phyloP scores from a whole-genome alignment of 192 early-diverging fungal genomes.

The Umbelopsis ramanniana region DNA sequence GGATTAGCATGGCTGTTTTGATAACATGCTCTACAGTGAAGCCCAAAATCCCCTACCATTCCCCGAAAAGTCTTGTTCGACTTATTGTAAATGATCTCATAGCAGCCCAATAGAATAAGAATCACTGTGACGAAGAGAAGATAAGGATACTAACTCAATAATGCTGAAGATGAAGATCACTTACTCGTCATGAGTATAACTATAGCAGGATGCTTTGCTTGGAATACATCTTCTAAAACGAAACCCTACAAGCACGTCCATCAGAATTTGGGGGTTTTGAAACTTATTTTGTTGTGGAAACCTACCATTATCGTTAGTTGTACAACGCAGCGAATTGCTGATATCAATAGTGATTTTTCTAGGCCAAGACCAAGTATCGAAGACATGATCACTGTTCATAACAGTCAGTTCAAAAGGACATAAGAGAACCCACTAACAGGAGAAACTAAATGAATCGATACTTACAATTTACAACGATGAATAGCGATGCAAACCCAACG shows the following conservation, averaged over 20 bases:
- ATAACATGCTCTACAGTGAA: background rate
- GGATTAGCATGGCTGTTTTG: background rate
- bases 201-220: constrained; percentile 62
- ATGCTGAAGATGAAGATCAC: constrained; percentile 21
- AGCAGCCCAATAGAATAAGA: constrained; percentile 65
- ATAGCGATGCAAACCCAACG: constrained; percentile 30
- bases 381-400: constrained; percentile 26
- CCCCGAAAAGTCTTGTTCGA: constrained; percentile 71
- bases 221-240: constrained; percentile 74
- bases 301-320: constrained; percentile 79
- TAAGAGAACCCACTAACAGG: background rate
- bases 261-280: background rate
- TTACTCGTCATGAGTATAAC: constrained; percentile 66
- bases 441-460: background rate
- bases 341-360: constrained; percentile 65
- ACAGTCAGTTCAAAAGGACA: background rate
- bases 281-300: background rate
- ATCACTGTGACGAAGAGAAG: constrained; percentile 38
- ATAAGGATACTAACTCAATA: background rate
- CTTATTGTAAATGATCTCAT: constrained; percentile 75
- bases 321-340: constrained; percentile 72
- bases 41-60: constrained; percentile 59
- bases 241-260: constrained; percentile 47
- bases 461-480: constrained; percentile 35
- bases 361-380: constrained; percentile 65